Percentiles rank a stretch among this genome's conserved stretches.
These are phyloP conservation scores for Euphorbia corollata DNA, from an alignment of 441 rosid species.

Conservation along the genomic window DNA sequence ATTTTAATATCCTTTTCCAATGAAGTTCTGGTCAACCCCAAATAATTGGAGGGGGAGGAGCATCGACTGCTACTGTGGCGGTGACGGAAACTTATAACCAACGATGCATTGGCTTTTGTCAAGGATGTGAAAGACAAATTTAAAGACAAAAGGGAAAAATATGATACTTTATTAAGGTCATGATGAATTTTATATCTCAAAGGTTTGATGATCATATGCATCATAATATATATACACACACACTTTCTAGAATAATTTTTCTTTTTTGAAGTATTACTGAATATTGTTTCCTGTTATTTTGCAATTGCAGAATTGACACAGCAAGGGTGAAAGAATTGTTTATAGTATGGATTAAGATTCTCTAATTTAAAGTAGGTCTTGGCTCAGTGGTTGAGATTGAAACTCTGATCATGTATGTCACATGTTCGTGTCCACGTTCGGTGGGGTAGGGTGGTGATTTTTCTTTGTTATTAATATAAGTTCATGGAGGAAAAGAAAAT, in stretches of 20 bases:
- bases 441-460: too few relatives aligned
- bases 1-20: constrained; percentile 17
- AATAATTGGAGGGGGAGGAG: constrained; percentile 36
- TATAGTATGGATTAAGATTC: too few relatives aligned
- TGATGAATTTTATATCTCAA: constrained; percentile 94
- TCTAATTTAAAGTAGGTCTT: too few relatives aligned
- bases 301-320: constrained; percentile 70
- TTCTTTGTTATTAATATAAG: too few relatives aligned
- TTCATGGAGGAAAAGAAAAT: too few relatives aligned
- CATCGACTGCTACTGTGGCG: constrained; percentile 21
- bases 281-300: constrained; percentile 13
- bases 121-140: constrained; percentile 92
- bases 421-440: too few relatives aligned
- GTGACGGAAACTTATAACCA: constrained; percentile 77
- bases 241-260: neutral
- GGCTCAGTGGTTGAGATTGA: too few relatives aligned
- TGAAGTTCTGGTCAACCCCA: constrained; percentile 67
- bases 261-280: constrained; percentile 5
- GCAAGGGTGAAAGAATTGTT: constrained; percentile 87
- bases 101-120: constrained; percentile 88
- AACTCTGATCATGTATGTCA: too few relatives aligned
- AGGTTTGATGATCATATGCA: constrained; percentile 44
- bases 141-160: constrained; percentile 79
- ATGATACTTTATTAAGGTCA: constrained; percentile 91
- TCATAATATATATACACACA: neutral